A percentile compares a stretch with the other conserved stretches of the same genome.
These are phyloP conservation scores for Nevesoporus exiguus DNA, from an alignment of 768 basidiomycete genomes.

Conservation along the genomic window DNA sequence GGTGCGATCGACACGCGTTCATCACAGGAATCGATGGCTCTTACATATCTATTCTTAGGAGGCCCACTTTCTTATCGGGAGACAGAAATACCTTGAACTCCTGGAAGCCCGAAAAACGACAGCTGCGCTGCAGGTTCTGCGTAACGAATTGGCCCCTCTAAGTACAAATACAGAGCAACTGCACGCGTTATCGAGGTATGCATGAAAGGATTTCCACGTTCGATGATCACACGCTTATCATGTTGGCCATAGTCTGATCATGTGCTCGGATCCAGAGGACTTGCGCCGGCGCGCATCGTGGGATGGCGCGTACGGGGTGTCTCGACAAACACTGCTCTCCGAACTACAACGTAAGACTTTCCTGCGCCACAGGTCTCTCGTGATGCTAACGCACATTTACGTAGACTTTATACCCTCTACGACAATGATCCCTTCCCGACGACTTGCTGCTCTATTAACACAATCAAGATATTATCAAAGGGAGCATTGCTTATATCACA, in stretches of 20 bases:
- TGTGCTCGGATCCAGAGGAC: conserved; percentile 87
- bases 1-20: conserved; percentile 44
- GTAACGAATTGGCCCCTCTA: conserved; percentile 84
- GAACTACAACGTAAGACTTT: conserved; percentile 74
- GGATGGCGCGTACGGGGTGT: conserved; percentile 84
- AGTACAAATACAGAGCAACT: conserved; percentile 77
- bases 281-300: conserved; percentile 76
- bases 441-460: conserved; percentile 78
- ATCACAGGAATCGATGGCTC: conserved; percentile 8
- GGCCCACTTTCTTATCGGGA: conserved; percentile 81
- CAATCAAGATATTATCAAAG: conserved; percentile 84
- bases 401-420: conserved; percentile 86
- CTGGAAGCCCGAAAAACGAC: conserved; percentile 80
- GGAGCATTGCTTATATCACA: conserved; percentile 83
- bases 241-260: conserved; percentile 63
- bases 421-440: conserved; percentile 88
- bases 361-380: background rate
- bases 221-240: conserved; percentile 15
- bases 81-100: conserved; percentile 95
- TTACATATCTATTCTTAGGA: conserved; percentile 46
- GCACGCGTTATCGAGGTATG: conserved; percentile 84
- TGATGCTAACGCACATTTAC: background rate
- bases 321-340: conserved; percentile 70
- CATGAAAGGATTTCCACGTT: conserved; percentile 12
- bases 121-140: conserved; percentile 77